These are phyloP conservation scores for Glarea lozoyensis DNA, from an alignment of 495 filamentous ascomycete species.

Conservation along the genomic window DNA sequence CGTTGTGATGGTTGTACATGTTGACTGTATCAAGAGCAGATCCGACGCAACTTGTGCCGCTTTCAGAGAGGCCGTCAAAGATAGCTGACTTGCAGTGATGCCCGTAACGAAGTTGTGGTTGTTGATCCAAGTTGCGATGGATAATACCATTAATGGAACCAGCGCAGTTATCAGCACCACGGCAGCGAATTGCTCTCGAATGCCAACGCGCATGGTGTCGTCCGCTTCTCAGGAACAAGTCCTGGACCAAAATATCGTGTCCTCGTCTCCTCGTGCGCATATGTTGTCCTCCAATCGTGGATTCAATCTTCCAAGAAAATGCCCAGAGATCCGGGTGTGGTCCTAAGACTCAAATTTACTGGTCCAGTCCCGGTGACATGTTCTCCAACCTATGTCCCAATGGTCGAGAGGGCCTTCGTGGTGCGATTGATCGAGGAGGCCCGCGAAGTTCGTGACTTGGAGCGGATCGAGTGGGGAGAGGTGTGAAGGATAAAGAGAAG, in stretches of 20 bases:
- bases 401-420: no score
- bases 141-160: slow-evolving; percentile 4
- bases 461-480: no score
- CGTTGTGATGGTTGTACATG: slow-evolving; percentile 56
- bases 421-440: no score
- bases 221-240: neutral
- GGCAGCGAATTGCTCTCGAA: slow-evolving; percentile 71
- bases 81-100: slow-evolving; percentile 31
- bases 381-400: no score
- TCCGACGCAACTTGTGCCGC: slow-evolving; percentile 70
- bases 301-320: no score
- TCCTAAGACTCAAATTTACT: no score
- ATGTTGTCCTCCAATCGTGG: no score
- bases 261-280: neutral
- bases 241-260: neutral
- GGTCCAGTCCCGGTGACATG: no score
- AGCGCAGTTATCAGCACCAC: slow-evolving; percentile 51
- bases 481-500: no score
- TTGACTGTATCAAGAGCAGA: slow-evolving; percentile 63
- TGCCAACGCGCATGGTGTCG: slow-evolving; percentile 65
- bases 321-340: no score
- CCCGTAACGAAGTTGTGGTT: slow-evolving; percentile 65
- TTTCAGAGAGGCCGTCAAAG: slow-evolving; percentile 74
- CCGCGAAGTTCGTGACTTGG: no score
- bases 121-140: slow-evolving; percentile 52